phyloP scores from a whole-genome alignment of 169 alveolate genomes.

The Amoebophrya sp. region DNA sequence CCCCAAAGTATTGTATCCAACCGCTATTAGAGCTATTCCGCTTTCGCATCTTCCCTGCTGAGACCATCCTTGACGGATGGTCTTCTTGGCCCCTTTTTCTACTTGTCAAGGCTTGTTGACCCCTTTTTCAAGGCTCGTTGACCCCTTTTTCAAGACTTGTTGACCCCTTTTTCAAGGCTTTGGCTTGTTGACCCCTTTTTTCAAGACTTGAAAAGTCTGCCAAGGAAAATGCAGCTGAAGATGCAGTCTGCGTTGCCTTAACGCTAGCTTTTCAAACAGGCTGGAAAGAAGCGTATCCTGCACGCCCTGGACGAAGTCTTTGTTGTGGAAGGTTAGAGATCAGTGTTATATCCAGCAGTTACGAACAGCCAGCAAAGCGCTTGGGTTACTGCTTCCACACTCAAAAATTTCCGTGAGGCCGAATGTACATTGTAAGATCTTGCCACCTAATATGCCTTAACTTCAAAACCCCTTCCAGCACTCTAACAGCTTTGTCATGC shows the following conservation, averaged over 20 bases:
- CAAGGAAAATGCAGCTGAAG: not conserved
- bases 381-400: too few relatives aligned
- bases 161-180: not conserved
- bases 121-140: not conserved
- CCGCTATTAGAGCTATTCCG: too few relatives aligned
- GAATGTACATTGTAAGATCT: too few relatives aligned
- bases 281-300: conserved; percentile 38
- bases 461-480: conserved; percentile 39
- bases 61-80: too few relatives aligned
- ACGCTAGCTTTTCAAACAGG: conserved; percentile 45
- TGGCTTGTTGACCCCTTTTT: not conserved
- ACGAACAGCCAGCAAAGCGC: too few relatives aligned
- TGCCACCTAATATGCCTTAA: too few relatives aligned
- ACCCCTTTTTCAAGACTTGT: not conserved
- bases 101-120: not conserved
- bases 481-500: conserved; percentile 42
- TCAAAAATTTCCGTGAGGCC: too few relatives aligned
- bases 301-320: conserved; percentile 40
- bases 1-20: conserved; percentile 51
- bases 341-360: too few relatives aligned
- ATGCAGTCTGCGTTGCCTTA: not conserved
- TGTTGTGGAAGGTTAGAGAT: too few relatives aligned
- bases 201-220: not conserved
- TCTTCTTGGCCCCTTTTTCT: too few relatives aligned
- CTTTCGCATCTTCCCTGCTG: too few relatives aligned